Conservation (phyloP, 2,329 filamentous ascomycete species). For the Domatiomyces globalis region DNA sequence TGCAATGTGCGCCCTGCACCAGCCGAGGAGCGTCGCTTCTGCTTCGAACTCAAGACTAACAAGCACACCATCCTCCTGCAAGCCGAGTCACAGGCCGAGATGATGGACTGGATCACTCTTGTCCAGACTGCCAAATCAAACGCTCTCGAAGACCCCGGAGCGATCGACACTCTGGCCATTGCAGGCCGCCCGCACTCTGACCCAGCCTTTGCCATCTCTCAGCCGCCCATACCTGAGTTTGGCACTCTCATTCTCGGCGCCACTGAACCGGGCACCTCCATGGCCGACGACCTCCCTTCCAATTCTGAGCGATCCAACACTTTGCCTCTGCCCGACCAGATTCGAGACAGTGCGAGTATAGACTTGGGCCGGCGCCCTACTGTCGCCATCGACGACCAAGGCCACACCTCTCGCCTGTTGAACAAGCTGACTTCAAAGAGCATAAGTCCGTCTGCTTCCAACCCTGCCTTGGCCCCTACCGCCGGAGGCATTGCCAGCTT, state of each 20-base stretch:
- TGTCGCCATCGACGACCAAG: conserved; percentile 50
- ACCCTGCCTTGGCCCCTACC: conserved; percentile 19
- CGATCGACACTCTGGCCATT: conserved; percentile 34
- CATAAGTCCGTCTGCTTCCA: conserved; percentile 25
- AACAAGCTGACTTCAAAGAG: conserved; percentile 59
- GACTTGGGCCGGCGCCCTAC: conserved; percentile 49
- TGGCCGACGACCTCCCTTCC: conserved; percentile 41
- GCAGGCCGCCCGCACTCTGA: conserved; percentile 37
- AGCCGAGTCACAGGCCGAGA: conserved; percentile 77
- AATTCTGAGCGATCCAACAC: conserved; percentile 48
- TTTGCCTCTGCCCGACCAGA: conserved; percentile 50
- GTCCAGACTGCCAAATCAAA: conserved; percentile 91
- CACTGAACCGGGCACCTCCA: conserved; percentile 32
- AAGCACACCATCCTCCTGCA: conserved; percentile 79
- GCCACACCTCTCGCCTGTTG: conserved; percentile 74
- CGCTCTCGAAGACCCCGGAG: conserved; percentile 61
- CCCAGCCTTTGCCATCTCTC: conserved; percentile 83
- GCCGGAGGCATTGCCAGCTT: conserved; percentile 65
- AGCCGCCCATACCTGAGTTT: conserved; percentile 78
- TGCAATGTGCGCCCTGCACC: conserved; percentile 86
- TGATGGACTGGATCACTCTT: conserved; percentile 88
- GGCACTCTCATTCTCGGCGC: conserved; percentile 64
- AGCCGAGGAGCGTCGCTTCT: conserved; percentile 86
- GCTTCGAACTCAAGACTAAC: conserved; percentile 97
- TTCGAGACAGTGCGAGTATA: conserved; percentile 50